Percentiles rank a stretch among this genome's conserved stretches.
These are phyloP conservation scores for Halophytophthora polymorphica DNA, from an alignment of 352 stramenopile genomes.

Conservation along the genomic window DNA sequence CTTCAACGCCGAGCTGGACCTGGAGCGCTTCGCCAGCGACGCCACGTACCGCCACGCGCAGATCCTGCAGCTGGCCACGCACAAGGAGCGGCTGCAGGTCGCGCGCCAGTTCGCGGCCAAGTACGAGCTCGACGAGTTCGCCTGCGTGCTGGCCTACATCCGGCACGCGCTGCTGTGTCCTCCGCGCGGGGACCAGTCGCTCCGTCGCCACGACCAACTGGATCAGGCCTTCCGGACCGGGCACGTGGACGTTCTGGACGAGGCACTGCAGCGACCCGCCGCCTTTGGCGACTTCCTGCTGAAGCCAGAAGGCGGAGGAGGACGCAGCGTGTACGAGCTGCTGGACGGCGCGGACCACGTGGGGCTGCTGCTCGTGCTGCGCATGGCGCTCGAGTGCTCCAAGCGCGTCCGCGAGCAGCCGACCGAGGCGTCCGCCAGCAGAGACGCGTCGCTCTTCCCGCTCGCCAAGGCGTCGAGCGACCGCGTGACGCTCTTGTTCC, in stretches of 20 bases:
- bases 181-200: slow-evolving; percentile 2
- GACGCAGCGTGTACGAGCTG: slow-evolving; percentile 45
- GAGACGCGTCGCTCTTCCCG: slow-evolving; percentile 34
- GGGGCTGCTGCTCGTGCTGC: slow-evolving; percentile 58
- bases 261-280: slow-evolving; percentile 52
- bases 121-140: slow-evolving; percentile 62
- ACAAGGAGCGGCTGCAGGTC: slow-evolving; percentile 40
- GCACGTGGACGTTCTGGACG: slow-evolving; percentile 54
- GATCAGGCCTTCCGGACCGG: slow-evolving; percentile 62
- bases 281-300: slow-evolving; percentile 62
- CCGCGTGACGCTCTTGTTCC: slow-evolving; percentile 64
- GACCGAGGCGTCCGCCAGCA: slow-evolving; percentile 4
- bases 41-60: slow-evolving; percentile 41
- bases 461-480: slow-evolving; percentile 49
- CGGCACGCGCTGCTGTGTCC: slow-evolving; percentile 30
- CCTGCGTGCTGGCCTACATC: slow-evolving; percentile 67
- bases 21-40: slow-evolving; percentile 51
- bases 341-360: slow-evolving; percentile 69
- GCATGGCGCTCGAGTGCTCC: slow-evolving; percentile 75
- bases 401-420: slow-evolving; percentile 39
- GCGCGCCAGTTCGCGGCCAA: slow-evolving; percentile 63
- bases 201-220: slow-evolving; percentile 53
- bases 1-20: slow-evolving; percentile 56
- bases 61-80: slow-evolving; percentile 51
- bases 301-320: slow-evolving; percentile 4